Conservation (phyloP, 2,329 filamentous ascomycete genomes). For the Pseudogymnoascus sp. region DNA sequence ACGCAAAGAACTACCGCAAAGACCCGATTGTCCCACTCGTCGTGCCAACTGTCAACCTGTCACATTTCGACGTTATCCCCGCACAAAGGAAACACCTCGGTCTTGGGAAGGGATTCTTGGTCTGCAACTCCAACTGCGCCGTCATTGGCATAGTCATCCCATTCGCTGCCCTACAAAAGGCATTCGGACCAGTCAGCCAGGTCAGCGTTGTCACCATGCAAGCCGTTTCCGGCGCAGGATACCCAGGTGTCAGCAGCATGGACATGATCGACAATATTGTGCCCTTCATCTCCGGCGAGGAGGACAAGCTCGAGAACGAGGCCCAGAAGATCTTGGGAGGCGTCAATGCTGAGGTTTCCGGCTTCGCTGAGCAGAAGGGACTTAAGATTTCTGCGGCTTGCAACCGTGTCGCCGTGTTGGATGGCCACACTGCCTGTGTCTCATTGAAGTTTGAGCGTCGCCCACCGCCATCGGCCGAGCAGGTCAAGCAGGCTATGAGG, state of each 20-base stretch:
- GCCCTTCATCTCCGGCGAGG: constrained; percentile 86
- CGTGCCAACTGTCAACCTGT: constrained; percentile 88
- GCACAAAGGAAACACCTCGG: constrained; percentile 69
- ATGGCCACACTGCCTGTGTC: constrained; percentile 93
- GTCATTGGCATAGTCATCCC: constrained; percentile 95
- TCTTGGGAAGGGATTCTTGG: constrained; percentile 78
- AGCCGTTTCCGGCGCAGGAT: constrained; percentile 86
- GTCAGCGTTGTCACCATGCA: constrained; percentile 86
- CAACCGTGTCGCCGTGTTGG: constrained; percentile 89
- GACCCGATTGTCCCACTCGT: constrained; percentile 87
- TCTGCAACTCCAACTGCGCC: constrained; percentile 97
- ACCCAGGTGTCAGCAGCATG: constrained; percentile 85
- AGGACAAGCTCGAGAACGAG: constrained; percentile 93
- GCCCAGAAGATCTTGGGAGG: constrained; percentile 86
- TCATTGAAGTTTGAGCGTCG: constrained; percentile 73
- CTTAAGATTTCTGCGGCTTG: constrained; percentile 80
- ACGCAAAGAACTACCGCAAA: constrained; percentile 93
- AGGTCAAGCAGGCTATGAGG: constrained; percentile 71
- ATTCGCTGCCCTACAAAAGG: constrained; percentile 79
- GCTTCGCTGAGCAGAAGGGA: constrained; percentile 64
- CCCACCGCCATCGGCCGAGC: constrained; percentile 63
- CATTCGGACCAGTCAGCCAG: constrained; percentile 72
- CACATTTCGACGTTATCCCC: constrained; percentile 80
- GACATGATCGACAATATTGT: constrained; percentile 95
- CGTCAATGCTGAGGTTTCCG: constrained; percentile 62